phyloP scores from a whole-genome alignment of 148 eudicot genomes.

The Diospyros kaki region DNA sequence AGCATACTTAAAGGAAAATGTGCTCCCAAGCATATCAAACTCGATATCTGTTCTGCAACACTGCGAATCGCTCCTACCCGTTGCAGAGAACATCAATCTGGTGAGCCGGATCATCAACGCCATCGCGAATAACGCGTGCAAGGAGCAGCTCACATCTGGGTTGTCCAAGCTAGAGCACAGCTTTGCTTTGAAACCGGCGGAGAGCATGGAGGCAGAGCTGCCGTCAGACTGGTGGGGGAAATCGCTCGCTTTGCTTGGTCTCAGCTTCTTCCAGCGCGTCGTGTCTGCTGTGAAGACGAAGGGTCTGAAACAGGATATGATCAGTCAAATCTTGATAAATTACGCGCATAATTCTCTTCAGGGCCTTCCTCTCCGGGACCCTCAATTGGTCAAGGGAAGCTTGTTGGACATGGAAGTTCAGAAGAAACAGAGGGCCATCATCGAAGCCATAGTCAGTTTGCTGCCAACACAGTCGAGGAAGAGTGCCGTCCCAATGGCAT shows the following conservation, averaged over 20 bases:
- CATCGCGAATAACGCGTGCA: conserved; percentile 64
- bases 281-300: conserved; percentile 61
- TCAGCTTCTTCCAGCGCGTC: conserved; percentile 75
- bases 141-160: conserved; percentile 82
- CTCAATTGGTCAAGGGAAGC: conserved; percentile 42
- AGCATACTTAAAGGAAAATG: conserved; percentile 49
- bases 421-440: conserved; percentile 62
- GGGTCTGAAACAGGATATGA: conserved; percentile 78
- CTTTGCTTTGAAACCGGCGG: conserved; percentile 31
- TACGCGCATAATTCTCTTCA: conserved; percentile 76
- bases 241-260: conserved; percentile 51
- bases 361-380: conserved; percentile 50
- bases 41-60: conserved; percentile 64
- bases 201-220: conserved; percentile 38
- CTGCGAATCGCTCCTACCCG: conserved; percentile 62
- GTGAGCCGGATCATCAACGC: conserved; percentile 48
- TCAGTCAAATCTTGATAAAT: conserved; percentile 65
- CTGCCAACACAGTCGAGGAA: conserved; percentile 70
- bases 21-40: conserved; percentile 63
- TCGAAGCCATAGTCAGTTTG: conserved; percentile 41
- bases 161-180: conserved; percentile 60
- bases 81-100: conserved; percentile 62
- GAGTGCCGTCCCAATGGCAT: conserved; percentile 78
- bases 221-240: conserved; percentile 90
- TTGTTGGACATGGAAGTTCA: conserved; percentile 49